Base-by-base conservation (phyloP, 148 eudicot genomes). In the Bassia scoparia region DNA sequence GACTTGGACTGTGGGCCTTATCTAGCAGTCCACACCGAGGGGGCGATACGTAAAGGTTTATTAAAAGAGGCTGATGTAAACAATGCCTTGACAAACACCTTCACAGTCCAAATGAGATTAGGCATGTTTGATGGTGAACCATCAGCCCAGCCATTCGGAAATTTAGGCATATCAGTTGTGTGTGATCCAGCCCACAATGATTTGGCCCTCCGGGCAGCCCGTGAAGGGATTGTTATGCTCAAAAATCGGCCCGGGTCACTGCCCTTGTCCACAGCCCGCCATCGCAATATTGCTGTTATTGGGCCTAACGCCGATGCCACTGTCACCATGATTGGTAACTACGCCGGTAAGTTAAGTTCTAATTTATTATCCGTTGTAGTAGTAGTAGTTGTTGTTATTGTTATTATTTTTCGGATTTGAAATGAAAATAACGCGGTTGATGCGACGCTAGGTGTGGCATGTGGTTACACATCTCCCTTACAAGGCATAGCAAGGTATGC, bases 1-100 rank as follows among this genome's bases (percentile, higher is more conserved):
- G 97, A 95, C 70, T 90, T 95, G 89, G 97, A 95, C 61, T 95
- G 99, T 79, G 99, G 99, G 79, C 97, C 99, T 4, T 89, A 83
- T 38, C 79, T 95, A 68, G 99, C 92, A 0, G 66, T 85, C 59
- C 80, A 87, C 80, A 92, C 97, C 2, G 94, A 85, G 53, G 82
- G 76, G 21, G 99, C 99, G 13, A 58, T 95, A 31, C 61, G 66
- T 6, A 49, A n/a, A 31, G 92, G 96, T 4, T 76, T 88, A 33
- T 41, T 95, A 13, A 78, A 56, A 13, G 97, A 87, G 82, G 85
- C 82, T 2, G 90, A 90, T 67, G 90, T 95, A 56, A 76, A 95
- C 64, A 71, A 73, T 71, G 99, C 99, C 78, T 80, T 95, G 71
- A 49, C 74, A 30, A 92, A 90, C 55, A 78, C 88, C 2, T 48